Base-by-base conservation (phyloP, 768 basidiomycete genomes). In the Leucosporidium creatinivorum region DNA sequence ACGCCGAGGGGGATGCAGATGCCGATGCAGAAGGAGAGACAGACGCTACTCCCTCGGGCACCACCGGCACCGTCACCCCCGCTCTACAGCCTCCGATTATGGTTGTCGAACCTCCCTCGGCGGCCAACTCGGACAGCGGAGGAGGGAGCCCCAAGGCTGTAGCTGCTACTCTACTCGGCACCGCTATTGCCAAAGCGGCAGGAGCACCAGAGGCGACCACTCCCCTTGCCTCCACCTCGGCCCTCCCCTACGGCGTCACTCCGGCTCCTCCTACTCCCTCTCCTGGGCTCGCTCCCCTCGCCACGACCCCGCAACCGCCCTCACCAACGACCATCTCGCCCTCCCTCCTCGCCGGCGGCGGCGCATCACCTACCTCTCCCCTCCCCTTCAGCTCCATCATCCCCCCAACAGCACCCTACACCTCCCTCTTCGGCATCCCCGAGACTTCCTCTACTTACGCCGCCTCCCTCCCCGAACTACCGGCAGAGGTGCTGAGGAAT, bases 341-440 rank as follows among this genome's bases (percentile, higher is more conserved):
- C 21, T 12, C 21, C 28, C 33, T 50, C 55, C 2, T 31, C 54
- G 4, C 47, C 47, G 9, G 44, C 18, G 9, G 44, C 18, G 19
- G 12, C 28, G 19, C 58, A 36, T 26, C 51, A 23, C 36, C 59
- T 5, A 73, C 80, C 12, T 75, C 77, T 23, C 63, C 78, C 62
- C 26, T 31, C 55, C 25, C 59, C 62, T 13, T 21, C 33, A 12
- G 47, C 44, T 1, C 50, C 62, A 2, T 9, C 56, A 18, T 6
- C n/a, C 58, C 55, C 15, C 49, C 26, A 36, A 18, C 28, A 5
- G 3, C 67, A 13, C 56, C 51, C 15, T 65, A 58, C 4, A 54
- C 70, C 4, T 63, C 58, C 60, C 39, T 61, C 31, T 72, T 72
- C 64, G 62, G 58, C n/a, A 68, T 72, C 39, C 23, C 58, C 60